Evolutionary conservation across 371 early-diverging fungal species (phyloP).

Genomic region (Parasitella parasitica): DNA sequence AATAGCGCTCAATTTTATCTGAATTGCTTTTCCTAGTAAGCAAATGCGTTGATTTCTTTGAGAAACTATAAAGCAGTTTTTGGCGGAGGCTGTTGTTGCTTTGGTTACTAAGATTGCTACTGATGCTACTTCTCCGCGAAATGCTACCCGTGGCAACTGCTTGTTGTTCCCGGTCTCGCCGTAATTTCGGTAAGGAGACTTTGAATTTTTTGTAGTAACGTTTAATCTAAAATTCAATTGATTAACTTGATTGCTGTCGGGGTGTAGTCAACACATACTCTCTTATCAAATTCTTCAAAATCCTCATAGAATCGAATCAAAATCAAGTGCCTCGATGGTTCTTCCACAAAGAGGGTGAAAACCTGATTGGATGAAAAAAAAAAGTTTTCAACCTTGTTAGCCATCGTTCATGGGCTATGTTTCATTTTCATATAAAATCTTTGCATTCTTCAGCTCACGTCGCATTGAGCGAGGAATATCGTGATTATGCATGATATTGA

Average conservation of each 20-base stretch:
- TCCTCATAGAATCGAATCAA: slow-evolving; percentile 59
- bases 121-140: not conserved
- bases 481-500: not conserved
- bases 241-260: not conserved
- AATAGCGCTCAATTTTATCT: slow-evolving; percentile 44
- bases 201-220: slow-evolving; percentile 32
- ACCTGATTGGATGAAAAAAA: slow-evolving; percentile 39
- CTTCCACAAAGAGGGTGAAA: slow-evolving; percentile 57
- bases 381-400: slow-evolving; percentile 5
- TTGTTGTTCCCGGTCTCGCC: not conserved
- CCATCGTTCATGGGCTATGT: slow-evolving; percentile 14
- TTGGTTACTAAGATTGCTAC: not conserved
- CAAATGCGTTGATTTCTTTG: slow-evolving; percentile 18
- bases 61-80: slow-evolving; percentile 23
- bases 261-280: slow-evolving; percentile 29
- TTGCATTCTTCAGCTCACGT: not conserved
- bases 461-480: not conserved
- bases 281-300: slow-evolving; percentile 61
- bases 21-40: slow-evolving; percentile 30
- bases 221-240: slow-evolving; percentile 18
- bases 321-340: slow-evolving; percentile 42
- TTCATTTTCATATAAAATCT: slow-evolving; percentile 7
- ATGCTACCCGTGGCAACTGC: not conserved
- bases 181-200: slow-evolving; percentile 25
- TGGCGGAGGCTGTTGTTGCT: slow-evolving; percentile 15